Conservation (phyloP, 1,139 yeast genomes). For the Suhomyces bokatorum region DNA sequence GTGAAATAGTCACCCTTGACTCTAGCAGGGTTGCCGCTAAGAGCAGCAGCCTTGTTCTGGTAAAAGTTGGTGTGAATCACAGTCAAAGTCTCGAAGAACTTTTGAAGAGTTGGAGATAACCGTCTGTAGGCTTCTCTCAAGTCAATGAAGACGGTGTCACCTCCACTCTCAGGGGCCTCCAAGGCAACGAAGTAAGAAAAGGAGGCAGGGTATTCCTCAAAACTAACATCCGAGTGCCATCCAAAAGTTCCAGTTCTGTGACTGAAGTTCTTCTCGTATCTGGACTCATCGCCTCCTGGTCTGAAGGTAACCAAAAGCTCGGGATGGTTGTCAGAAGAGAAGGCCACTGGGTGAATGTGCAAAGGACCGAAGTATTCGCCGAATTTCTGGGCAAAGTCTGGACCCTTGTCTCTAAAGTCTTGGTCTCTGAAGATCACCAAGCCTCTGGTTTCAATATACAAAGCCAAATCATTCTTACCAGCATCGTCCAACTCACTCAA, state of each 20-base stretch:
- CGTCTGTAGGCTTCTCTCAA: conserved; percentile 34
- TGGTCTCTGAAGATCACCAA: conserved; percentile 34
- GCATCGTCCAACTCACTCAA: conserved; percentile 32
- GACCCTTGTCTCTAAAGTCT: conserved; percentile 34
- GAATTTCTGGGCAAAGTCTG: conserved; percentile 29
- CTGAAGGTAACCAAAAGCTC: conserved; percentile 34
- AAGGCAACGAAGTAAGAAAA: conserved; percentile 34
- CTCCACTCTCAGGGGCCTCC: conserved; percentile 35
- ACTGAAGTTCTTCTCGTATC: conserved; percentile 25
- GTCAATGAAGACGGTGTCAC: conserved; percentile 37
- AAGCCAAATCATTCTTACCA: conserved; percentile 36
- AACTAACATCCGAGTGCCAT: conserved; percentile 37
- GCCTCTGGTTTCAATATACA: conserved; percentile 33
- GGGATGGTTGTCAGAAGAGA: conserved; percentile 28
- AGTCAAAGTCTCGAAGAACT: conserved; percentile 30
- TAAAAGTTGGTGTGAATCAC: conserved; percentile 27
- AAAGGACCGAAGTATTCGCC: conserved; percentile 35
- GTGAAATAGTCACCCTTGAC: conserved; percentile 25
- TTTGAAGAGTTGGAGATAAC: conserved; percentile 31
- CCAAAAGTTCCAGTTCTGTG: conserved; percentile 18
- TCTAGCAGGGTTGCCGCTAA: conserved; percentile 18
- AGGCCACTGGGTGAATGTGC: conserved; percentile 34
- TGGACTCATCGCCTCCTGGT: conserved; percentile 27
- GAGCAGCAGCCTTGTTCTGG: conserved; percentile 21
- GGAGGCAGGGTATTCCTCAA: conserved; percentile 34